Percentiles rank a stretch among this genome's conserved stretches.
These are phyloP conservation scores for Tephrocybe sp. DNA, from an alignment of 768 basidiomycete species.

Conservation along the genomic window DNA sequence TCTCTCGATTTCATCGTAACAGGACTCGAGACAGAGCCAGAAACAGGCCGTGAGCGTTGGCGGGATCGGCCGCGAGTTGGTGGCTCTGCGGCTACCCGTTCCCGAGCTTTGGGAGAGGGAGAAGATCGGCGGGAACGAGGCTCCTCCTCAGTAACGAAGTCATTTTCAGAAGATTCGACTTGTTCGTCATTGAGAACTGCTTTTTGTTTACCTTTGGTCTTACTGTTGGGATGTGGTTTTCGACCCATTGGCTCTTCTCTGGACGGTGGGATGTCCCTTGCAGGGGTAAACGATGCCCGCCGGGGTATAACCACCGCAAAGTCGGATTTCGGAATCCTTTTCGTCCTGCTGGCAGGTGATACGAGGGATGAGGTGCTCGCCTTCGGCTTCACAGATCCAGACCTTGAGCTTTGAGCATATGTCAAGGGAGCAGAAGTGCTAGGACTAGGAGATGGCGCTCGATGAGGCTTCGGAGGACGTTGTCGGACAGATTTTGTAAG, in stretches of 20 bases:
- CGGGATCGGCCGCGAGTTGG: neutral
- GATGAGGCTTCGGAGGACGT: neutral
- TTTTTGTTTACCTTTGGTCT: conserved; percentile 17
- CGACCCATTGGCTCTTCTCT: neutral
- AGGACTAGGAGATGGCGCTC: neutral
- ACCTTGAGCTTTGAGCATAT: neutral
- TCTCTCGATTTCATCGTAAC: neutral
- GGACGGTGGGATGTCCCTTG: neutral
- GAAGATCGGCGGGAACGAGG: conserved; percentile 23
- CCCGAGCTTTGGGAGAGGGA: conserved; percentile 4
- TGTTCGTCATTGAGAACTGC: neutral
- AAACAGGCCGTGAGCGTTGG: neutral
- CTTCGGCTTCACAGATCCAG: neutral
- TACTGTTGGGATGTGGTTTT: neutral
- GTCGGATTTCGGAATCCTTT: neutral
- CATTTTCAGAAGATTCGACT: neutral
- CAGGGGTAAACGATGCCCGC: neutral
- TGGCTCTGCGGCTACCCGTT: neutral
- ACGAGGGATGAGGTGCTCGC: neutral
- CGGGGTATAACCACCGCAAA: conserved; percentile 17
- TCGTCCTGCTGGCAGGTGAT: neutral
- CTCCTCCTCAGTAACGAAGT: conserved; percentile 5
- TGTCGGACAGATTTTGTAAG: conserved; percentile 4
- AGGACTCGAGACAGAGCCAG: neutral
- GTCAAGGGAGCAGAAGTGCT: neutral